Conservation (phyloP, 2,329 filamentous ascomycete genomes). For the Fusarium sp. region DNA sequence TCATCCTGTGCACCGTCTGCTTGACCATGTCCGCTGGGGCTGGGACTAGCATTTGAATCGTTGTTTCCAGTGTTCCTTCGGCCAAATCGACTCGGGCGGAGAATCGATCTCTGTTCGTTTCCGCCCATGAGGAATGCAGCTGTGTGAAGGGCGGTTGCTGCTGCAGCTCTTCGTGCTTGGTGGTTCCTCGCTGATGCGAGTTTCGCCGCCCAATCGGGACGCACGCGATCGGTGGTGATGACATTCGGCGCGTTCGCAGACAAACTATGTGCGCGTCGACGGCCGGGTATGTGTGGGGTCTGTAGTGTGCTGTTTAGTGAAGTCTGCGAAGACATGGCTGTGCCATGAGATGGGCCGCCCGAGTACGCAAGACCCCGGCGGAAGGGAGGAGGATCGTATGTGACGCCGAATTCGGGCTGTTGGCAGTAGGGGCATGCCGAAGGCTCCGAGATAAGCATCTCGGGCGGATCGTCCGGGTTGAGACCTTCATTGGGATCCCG, state of each 20-base stretch:
- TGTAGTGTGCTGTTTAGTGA: slow-evolving; percentile 73
- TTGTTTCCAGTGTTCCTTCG: slow-evolving; percentile 61
- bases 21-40: slow-evolving; percentile 43
- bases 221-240: slow-evolving; percentile 89
- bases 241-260: slow-evolving; percentile 87
- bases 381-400: slow-evolving; percentile 89
- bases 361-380: slow-evolving; percentile 81
- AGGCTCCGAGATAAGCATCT: slow-evolving; percentile 86
- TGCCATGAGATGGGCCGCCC: slow-evolving; percentile 51
- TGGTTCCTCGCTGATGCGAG: slow-evolving; percentile 85
- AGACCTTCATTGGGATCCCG: slow-evolving; percentile 49
- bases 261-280: slow-evolving; percentile 66
- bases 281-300: slow-evolving; percentile 48
- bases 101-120: slow-evolving; percentile 58
- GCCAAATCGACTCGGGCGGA: slow-evolving; percentile 62
- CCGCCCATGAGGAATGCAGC: slow-evolving; percentile 90
- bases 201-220: slow-evolving; percentile 95
- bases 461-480: slow-evolving; percentile 61
- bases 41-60: slow-evolving; percentile 43
- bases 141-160: slow-evolving; percentile 92
- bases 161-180: slow-evolving; percentile 85
- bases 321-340: slow-evolving; percentile 87
- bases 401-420: slow-evolving; percentile 95
- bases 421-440: slow-evolving; percentile 95
- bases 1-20: slow-evolving; percentile 13